phyloP scores from a whole-genome alignment of 306 rosid species.

The Cucumis hystrix region DNA sequence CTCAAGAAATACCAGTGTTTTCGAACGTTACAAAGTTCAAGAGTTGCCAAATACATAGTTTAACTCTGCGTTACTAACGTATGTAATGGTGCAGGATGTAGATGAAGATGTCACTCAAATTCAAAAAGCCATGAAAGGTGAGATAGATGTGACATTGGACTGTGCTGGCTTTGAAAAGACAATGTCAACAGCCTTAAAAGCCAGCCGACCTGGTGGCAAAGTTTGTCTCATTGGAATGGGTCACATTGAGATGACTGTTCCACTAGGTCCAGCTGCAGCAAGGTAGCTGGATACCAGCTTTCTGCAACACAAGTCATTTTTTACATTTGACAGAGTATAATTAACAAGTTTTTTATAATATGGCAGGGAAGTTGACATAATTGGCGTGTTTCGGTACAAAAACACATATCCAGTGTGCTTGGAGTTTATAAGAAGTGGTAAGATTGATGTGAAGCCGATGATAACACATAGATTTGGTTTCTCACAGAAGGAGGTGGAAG shows the following conservation, averaged over 20 bases:
- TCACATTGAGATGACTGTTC: constrained; percentile 62
- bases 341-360: not conserved
- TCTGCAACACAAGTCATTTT: not conserved
- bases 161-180: constrained; percentile 87
- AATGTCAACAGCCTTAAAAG: constrained; percentile 70
- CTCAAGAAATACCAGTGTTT: not conserved
- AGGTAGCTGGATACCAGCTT: constrained; percentile 25
- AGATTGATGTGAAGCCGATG: constrained; percentile 73
- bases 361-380: constrained; percentile 72
- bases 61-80: not conserved
- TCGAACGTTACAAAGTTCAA: not conserved
- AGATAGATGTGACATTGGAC: constrained; percentile 45
- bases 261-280: constrained; percentile 49
- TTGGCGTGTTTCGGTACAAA: constrained; percentile 76
- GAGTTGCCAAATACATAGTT: not conserved
- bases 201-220: constrained; percentile 67
- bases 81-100: constrained; percentile 36
- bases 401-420: constrained; percentile 89
- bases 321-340: not conserved
- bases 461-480: constrained; percentile 83
- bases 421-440: constrained; percentile 73
- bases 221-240: constrained; percentile 80
- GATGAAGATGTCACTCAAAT: constrained; percentile 47
- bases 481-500: constrained; percentile 78
- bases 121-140: constrained; percentile 39